Conservation (phyloP, 441 rosid genomes). For the Adansonia grandidieri region DNA sequence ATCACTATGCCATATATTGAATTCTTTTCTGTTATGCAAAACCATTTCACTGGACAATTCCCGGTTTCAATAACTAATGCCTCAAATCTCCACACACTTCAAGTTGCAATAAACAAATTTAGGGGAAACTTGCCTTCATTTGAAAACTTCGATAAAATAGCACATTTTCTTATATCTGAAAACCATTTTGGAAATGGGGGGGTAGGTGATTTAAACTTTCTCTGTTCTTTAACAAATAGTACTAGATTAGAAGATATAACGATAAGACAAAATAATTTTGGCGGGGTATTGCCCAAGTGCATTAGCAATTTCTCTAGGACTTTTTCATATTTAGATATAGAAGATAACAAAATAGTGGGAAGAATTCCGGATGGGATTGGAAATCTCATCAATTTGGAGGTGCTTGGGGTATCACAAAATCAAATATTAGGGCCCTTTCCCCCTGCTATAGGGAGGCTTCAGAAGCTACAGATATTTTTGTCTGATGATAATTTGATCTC, state of each 20-base stretch:
- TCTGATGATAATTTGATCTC: neutral
- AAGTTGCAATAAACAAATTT: neutral
- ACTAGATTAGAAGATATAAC: neutral
- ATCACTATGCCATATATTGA: neutral
- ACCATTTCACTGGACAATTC: neutral
- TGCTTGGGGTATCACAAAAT: neutral
- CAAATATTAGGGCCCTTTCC: neutral
- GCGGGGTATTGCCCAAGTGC: neutral
- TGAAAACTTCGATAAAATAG: neutral
- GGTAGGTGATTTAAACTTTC: neutral
- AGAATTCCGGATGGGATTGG: neutral
- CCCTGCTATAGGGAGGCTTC: neutral
- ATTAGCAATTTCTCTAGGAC: neutral
- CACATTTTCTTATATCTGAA: too few relatives aligned
- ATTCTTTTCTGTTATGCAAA: neutral
- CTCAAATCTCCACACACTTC: neutral
- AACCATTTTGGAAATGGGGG: neutral
- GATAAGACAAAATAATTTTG: neutral
- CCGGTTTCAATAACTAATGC: neutral
- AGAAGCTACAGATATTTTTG: neutral
- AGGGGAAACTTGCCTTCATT: neutral
- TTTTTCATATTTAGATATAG: neutral
- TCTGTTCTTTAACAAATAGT: neutral
- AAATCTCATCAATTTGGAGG: neutral
- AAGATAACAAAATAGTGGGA: neutral